phyloP scores from a whole-genome alignment of 768 basidiomycete species.

The Tylopilus sp. region DNA sequence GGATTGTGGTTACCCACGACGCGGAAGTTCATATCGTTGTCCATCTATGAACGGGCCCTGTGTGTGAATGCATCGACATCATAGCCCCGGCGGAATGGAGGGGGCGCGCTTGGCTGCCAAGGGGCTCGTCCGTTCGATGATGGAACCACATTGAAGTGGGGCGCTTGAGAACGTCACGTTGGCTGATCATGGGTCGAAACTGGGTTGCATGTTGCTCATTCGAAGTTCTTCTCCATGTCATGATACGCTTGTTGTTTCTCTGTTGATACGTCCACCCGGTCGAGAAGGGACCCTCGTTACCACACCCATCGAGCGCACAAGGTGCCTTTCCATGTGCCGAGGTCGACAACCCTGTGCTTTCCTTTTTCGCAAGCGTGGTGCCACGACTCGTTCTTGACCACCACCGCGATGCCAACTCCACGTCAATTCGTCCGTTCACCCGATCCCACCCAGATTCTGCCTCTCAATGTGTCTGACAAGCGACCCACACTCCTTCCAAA shows the following conservation, averaged over 20 bases:
- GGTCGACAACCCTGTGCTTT: neutral
- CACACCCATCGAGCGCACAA: neutral
- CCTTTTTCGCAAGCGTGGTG: too few species aligned
- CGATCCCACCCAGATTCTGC: constrained; percentile 13
- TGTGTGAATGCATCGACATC: neutral
- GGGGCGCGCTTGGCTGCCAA: neutral
- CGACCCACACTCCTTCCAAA: constrained; percentile 1
- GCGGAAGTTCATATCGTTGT: constrained; percentile 17
- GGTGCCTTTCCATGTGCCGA: neutral
- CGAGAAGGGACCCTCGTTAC: neutral
- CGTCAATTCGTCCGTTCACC: constrained; percentile 3
- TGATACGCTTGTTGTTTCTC: too few species aligned
- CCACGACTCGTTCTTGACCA: constrained; percentile 7
- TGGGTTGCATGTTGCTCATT: too few species aligned
- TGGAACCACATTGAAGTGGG: too few species aligned
- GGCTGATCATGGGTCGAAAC: too few species aligned
- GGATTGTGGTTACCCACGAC: constrained; percentile 19
- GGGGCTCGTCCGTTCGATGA: too few species aligned
- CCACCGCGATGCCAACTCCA: constrained; percentile 11
- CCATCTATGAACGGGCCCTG: constrained; percentile 24
- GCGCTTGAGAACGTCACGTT: too few species aligned
- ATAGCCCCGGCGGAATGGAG: neutral
- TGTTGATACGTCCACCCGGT: neutral
- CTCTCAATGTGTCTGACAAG: constrained; percentile 11
- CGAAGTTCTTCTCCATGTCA: neutral